Evolutionary conservation across 768 basidiomycete genomes (phyloP).

Genomic region (Tulasnella sp.): DNA sequence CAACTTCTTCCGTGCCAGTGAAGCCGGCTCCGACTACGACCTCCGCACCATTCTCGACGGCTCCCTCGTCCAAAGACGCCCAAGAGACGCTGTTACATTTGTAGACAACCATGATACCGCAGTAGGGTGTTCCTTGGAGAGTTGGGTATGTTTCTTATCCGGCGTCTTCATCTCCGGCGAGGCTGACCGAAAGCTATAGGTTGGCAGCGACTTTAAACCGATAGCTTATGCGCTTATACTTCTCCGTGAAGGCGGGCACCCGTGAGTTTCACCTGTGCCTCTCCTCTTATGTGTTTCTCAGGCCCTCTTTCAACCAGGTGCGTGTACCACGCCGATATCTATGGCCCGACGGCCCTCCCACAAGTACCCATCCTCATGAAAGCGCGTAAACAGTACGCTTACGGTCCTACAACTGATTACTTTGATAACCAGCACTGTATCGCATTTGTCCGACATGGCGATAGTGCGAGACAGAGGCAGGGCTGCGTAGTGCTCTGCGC

Average conservation of each 20-base stretch:
- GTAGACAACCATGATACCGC: slow-evolving; percentile 73
- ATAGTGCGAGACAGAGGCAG: slow-evolving; percentile 29
- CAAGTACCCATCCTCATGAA: slow-evolving; percentile 45
- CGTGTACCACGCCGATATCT: slow-evolving; percentile 77
- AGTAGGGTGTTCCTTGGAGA: slow-evolving; percentile 63
- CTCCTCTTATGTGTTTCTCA: neutral
- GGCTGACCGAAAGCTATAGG: slow-evolving; percentile 31
- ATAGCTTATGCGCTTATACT: slow-evolving; percentile 76
- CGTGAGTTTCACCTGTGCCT: slow-evolving; percentile 38
- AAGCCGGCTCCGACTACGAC: slow-evolving; percentile 53
- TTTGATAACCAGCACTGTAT: slow-evolving; percentile 40
- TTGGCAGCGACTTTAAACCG: slow-evolving; percentile 55
- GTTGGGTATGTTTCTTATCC: slow-evolving; percentile 46
- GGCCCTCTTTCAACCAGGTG: slow-evolving; percentile 36
- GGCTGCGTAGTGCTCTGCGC: slow-evolving; percentile 66
- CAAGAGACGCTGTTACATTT: slow-evolving; percentile 77
- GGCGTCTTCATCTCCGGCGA: neutral
- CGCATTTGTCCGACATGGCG: slow-evolving; percentile 62
- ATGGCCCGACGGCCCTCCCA: slow-evolving; percentile 36
- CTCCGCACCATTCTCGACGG: slow-evolving; percentile 58
- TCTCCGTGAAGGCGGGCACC: slow-evolving; percentile 54
- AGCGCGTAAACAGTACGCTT: slow-evolving; percentile 52
- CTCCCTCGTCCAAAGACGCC: slow-evolving; percentile 53
- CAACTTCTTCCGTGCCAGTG: slow-evolving; percentile 69
- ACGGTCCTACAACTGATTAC: slow-evolving; percentile 54